Conservation (phyloP, 2,329 filamentous ascomycete species). For the Ophiostoma piceae region DNA sequence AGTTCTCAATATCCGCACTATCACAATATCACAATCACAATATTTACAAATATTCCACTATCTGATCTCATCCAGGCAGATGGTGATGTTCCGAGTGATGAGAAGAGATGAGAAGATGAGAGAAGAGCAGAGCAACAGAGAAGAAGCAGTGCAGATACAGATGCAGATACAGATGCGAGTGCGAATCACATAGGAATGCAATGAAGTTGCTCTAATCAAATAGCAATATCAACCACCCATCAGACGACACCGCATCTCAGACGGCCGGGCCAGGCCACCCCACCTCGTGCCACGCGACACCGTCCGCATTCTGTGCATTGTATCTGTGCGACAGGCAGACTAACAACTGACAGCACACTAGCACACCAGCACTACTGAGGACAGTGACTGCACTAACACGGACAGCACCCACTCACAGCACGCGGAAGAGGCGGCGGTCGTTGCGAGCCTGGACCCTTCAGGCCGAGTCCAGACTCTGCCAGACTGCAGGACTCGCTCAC, state of each 20-base stretch:
- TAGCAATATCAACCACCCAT: background rate
- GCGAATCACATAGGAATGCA: no score
- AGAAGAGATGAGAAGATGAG: background rate
- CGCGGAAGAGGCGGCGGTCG: conserved; percentile 1
- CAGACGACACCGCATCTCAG: background rate
- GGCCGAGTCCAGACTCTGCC: conserved; percentile 3
- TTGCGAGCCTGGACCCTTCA: conserved; percentile 7
- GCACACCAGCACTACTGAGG: background rate
- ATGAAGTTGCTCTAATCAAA: no score
- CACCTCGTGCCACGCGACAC: background rate
- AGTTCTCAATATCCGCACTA: background rate
- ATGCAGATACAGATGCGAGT: no score
- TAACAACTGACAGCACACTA: background rate
- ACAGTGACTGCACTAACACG: background rate
- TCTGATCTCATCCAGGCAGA: no score
- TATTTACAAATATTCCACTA: no score
- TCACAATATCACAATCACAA: no score
- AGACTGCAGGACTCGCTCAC: background rate
- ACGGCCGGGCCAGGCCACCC: conserved; percentile 7
- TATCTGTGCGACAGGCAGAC: background rate
- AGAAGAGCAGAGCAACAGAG: no score
- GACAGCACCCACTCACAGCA: conserved; percentile 4
- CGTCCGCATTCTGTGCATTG: background rate
- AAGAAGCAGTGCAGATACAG: no score
- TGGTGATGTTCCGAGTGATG: no score